Percentiles rank a stretch among this genome's conserved stretches.
Conservation (phyloP, 2,329 filamentous ascomycete genomes). For the Fonsecaea erecta region DNA sequence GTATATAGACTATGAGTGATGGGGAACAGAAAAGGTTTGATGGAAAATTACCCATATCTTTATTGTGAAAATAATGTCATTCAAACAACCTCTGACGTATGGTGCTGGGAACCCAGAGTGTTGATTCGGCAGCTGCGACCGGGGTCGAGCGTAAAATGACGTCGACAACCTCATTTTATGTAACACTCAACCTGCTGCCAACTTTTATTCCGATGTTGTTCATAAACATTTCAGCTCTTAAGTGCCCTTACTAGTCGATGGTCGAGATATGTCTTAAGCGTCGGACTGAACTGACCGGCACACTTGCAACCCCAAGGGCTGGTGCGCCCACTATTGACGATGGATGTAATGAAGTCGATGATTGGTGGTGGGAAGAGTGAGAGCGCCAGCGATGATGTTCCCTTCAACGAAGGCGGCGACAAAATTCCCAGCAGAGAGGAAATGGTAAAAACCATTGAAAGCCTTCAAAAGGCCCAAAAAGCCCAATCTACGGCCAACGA, state of each 20-base stretch:
- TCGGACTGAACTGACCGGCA: not conserved
- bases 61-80: not conserved
- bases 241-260: not conserved
- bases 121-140: not conserved
- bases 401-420: not conserved
- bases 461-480: slow-evolving; percentile 29
- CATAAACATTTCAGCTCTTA: not conserved
- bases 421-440: slow-evolving; percentile 22
- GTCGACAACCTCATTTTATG: not conserved
- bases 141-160: not conserved
- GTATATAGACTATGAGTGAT: no score
- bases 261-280: not conserved
- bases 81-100: not conserved
- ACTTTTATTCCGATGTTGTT: not conserved
- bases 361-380: slow-evolving; percentile 4
- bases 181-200: not conserved
- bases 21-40: not conserved
- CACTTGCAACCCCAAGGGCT: not conserved
- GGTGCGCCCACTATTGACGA: not conserved
- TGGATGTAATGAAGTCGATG: slow-evolving; percentile 14
- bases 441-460: slow-evolving; percentile 28
- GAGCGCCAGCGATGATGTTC: not conserved
- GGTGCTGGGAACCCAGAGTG: not conserved
- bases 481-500: slow-evolving; percentile 29
- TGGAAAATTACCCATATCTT: not conserved